Evolutionary conservation across 2,329 filamentous ascomycete genomes (phyloP).

Genomic region (Dactylonectria macrodidyma): DNA sequence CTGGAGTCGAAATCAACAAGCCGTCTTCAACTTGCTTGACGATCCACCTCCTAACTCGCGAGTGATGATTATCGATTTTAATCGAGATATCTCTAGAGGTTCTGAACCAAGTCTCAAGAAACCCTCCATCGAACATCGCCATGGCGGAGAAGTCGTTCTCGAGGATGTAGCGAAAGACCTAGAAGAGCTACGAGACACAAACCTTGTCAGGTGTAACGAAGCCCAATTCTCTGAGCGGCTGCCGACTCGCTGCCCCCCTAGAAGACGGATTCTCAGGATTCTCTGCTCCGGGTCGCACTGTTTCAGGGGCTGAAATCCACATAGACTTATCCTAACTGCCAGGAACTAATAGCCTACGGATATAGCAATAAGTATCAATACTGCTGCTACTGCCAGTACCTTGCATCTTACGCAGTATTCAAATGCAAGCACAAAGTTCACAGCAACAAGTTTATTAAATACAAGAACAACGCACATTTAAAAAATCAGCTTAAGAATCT

Average conservation of each 20-base stretch:
- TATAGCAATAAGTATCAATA: neutral
- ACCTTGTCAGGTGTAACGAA: neutral
- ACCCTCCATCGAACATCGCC: neutral
- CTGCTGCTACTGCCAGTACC: neutral
- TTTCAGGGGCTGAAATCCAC: neutral
- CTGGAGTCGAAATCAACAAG: neutral
- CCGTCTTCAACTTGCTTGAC: neutral
- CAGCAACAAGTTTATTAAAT: neutral
- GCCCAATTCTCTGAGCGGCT: neutral
- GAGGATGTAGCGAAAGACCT: neutral
- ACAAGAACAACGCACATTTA: neutral
- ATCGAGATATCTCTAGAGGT: neutral
- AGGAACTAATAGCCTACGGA: neutral
- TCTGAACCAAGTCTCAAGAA: neutral
- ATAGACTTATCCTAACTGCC: neutral
- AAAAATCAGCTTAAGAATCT: neutral
- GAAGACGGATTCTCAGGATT: neutral
- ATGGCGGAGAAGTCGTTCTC: neutral
- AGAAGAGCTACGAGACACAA: neutral
- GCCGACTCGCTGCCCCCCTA: neutral
- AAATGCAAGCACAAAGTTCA: neutral
- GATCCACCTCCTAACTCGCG: neutral
- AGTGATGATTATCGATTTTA: neutral
- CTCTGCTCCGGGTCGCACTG: neutral
- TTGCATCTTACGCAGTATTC: neutral